These are phyloP conservation scores for Hypoxylon sp. DNA, from an alignment of 2,329 filamentous ascomycete species.

Conservation along the genomic window DNA sequence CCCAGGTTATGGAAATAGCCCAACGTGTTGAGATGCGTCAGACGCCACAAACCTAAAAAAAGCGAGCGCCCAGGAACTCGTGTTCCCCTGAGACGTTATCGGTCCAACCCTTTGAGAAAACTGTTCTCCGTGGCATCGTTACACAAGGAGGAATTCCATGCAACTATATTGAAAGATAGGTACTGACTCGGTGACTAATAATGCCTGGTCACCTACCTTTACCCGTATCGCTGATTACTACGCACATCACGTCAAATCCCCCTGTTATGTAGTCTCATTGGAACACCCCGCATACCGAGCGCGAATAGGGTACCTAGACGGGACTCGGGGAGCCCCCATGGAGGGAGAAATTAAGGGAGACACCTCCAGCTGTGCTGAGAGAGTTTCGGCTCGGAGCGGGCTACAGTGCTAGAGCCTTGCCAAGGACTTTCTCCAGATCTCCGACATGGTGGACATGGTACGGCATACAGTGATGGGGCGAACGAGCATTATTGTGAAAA, in stretches of 20 bases:
- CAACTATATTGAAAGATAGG: conserved; percentile 14
- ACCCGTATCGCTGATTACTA: conserved; percentile 43
- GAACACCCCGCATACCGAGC: conserved; percentile 42
- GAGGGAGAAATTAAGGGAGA: conserved; percentile 40
- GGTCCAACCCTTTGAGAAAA: conserved; percentile 11
- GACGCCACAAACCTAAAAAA: conserved; percentile 25
- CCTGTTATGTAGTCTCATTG: conserved; percentile 30
- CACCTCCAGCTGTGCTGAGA: conserved; percentile 1
- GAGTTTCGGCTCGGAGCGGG: conserved; percentile 39
- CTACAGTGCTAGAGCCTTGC: conserved; percentile 34
- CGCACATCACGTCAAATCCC: conserved; percentile 26
- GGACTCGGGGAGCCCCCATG: conserved; percentile 2
- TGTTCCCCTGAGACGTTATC: conserved; percentile 15
- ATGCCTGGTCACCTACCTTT: conserved; percentile 32
- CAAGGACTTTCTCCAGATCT: conserved; percentile 38
- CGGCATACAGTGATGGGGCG: conserved; percentile 27
- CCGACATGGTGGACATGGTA: conserved; percentile 12
- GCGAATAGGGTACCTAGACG: conserved; percentile 28
- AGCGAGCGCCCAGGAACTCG: conserved; percentile 5
- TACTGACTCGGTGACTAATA: conserved; percentile 39
- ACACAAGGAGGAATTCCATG: conserved; percentile 26
- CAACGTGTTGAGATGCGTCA: conserved; percentile 20
- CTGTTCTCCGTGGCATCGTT: conserved; percentile 19
- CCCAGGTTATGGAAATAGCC: conserved; percentile 29
- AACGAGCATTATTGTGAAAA: conserved; percentile 21